phyloP scores from a whole-genome alignment of 2,329 filamentous ascomycete species.

The Aspergillus oerlinghausenensis region DNA sequence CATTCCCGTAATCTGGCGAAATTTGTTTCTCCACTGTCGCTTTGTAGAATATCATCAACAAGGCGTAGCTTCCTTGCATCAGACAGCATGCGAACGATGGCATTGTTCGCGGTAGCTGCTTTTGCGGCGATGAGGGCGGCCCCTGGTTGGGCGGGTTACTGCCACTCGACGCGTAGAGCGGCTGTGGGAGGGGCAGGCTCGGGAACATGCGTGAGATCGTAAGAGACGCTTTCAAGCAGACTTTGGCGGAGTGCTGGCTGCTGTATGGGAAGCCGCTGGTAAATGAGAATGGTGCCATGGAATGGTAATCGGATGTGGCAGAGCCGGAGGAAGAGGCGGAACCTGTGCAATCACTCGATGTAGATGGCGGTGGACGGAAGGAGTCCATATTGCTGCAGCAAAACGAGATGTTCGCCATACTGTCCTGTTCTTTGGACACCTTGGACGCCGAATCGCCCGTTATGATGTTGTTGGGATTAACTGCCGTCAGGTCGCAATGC shows the following conservation, averaged over 20 bases:
- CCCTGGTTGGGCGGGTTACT: slow-evolving; percentile 10
- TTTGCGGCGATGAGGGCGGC: slow-evolving; percentile 12
- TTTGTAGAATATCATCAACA: slow-evolving; percentile 45
- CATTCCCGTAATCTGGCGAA: slow-evolving; percentile 20
- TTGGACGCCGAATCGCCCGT: slow-evolving; percentile 10
- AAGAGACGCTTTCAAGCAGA: slow-evolving; percentile 39
- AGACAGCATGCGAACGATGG: slow-evolving; percentile 45
- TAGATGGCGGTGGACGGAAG: slow-evolving; percentile 23
- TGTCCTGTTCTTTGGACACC: slow-evolving; percentile 12
- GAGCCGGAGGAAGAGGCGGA: slow-evolving; percentile 32
- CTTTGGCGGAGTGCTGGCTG: slow-evolving; percentile 37
- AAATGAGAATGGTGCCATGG: slow-evolving; percentile 27
- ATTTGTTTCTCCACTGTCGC: slow-evolving; percentile 34
- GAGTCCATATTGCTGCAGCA: slow-evolving; percentile 27
- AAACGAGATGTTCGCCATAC: slow-evolving; percentile 28
- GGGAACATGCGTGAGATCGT: slow-evolving; percentile 41
- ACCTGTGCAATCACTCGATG: slow-evolving; percentile 28
- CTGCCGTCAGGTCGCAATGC: slow-evolving; percentile 41
- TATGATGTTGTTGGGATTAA: slow-evolving; percentile 15
- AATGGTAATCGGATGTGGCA: slow-evolving; percentile 26
- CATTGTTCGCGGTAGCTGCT: slow-evolving; percentile 39
- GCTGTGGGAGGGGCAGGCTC: slow-evolving; percentile 34
- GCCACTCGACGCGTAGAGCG: slow-evolving; percentile 15
- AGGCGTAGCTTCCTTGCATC: slow-evolving; percentile 45
- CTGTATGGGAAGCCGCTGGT: slow-evolving; percentile 38